Evolutionary conservation across 179 eudicot genomes (phyloP).

Genomic region (Patellifolia procumbens): DNA sequence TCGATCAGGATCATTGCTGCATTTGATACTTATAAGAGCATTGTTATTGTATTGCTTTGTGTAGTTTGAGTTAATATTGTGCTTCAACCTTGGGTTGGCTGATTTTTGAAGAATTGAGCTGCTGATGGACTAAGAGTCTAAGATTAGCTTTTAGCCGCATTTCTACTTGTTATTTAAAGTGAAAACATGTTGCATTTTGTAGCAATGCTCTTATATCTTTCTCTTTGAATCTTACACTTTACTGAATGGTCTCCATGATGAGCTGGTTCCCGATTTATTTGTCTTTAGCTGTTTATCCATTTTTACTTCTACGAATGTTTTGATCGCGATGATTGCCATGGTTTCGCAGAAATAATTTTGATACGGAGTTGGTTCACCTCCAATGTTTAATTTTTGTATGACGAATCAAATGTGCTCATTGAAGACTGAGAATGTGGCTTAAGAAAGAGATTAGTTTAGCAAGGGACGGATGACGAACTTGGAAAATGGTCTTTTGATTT

Average conservation of each 20-base stretch:
- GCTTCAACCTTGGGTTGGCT: background rate
- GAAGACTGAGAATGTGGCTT: conserved; percentile 2
- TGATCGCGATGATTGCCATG: background rate
- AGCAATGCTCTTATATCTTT: conserved; percentile 4
- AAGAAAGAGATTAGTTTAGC: conserved; percentile 1
- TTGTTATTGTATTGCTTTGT: background rate
- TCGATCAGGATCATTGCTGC: conserved; percentile 9
- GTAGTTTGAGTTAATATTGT: background rate
- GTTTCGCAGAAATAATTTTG: background rate
- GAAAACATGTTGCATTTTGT: background rate
- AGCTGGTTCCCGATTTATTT: background rate
- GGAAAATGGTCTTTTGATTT: background rate
- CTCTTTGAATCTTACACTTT: conserved; percentile 14
- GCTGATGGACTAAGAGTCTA: background rate
- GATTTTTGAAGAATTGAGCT: background rate
- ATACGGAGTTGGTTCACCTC: background rate
- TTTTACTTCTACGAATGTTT: background rate
- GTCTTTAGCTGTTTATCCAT: background rate
- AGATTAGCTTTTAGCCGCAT: background rate
- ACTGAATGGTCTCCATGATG: background rate
- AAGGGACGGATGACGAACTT: background rate
- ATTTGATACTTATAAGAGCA: conserved; percentile 16
- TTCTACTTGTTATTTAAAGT: background rate
- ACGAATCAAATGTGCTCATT: too few species aligned
- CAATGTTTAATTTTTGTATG: background rate